Conservation (phyloP, 805 yeast species). For the Candida oleophila region DNA sequence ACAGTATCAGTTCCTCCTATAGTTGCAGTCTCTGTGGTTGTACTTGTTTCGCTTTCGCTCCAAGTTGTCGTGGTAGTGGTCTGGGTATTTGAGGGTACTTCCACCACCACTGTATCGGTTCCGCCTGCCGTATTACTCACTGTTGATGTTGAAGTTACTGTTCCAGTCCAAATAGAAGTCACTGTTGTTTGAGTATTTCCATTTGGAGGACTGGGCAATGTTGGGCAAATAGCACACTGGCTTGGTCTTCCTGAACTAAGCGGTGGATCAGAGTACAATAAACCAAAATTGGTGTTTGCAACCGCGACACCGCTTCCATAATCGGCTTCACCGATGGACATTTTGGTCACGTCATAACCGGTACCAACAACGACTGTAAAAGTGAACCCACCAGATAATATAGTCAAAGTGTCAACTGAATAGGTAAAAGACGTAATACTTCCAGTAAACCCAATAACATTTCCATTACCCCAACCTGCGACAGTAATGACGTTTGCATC, state of each 20-base stretch:
- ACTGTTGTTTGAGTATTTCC: not conserved
- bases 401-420: not conserved
- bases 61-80: conserved; percentile 5
- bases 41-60: conserved; percentile 10
- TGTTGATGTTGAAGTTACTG: conserved; percentile 4
- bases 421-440: conserved; percentile 10
- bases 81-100: conserved; percentile 8
- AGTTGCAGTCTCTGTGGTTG: conserved; percentile 3
- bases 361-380: not conserved
- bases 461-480: conserved; percentile 29
- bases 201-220: not conserved
- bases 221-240: not conserved
- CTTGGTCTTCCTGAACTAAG: not conserved
- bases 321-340: not conserved
- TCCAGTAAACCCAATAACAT: conserved; percentile 22
- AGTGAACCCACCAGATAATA: not conserved
- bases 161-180: conserved; percentile 10
- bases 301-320: not conserved
- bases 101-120: conserved; percentile 12
- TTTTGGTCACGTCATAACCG: not conserved
- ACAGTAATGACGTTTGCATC: conserved; percentile 10
- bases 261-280: not conserved
- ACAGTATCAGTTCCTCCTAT: conserved; percentile 9
- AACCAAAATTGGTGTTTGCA: not conserved
- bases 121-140: conserved; percentile 6